Conservation (phyloP, 2,329 filamentous ascomycete species). For the Sclerotinia spermophila region DNA sequence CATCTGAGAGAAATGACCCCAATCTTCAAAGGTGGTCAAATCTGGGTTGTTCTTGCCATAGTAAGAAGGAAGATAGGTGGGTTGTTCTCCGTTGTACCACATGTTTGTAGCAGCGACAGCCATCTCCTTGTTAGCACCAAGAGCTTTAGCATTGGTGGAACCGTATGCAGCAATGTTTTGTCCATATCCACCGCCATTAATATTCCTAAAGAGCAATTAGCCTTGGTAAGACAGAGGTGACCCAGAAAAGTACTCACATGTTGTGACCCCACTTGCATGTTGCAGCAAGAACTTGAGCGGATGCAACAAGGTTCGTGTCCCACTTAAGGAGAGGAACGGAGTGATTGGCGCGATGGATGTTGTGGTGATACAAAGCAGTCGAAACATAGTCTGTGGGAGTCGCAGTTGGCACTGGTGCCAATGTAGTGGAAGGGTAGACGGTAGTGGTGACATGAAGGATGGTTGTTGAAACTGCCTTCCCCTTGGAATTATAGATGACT, state of each 20-base stretch:
- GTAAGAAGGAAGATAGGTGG: slow-evolving; percentile 48
- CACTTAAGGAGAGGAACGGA: slow-evolving; percentile 16
- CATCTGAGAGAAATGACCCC: slow-evolving; percentile 73
- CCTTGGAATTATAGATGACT: slow-evolving; percentile 13
- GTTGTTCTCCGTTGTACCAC: slow-evolving; percentile 86
- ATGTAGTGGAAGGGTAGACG: slow-evolving; percentile 16
- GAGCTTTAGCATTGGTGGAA: slow-evolving; percentile 42
- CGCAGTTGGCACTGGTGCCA: slow-evolving; percentile 17
- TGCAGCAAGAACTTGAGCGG: slow-evolving; percentile 19
- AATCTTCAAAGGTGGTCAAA: slow-evolving; percentile 59
- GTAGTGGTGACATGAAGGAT: slow-evolving; percentile 14
- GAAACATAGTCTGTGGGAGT: slow-evolving; percentile 19
- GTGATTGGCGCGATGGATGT: slow-evolving; percentile 19
- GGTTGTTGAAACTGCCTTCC: slow-evolving; percentile 14
- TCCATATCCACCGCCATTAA: slow-evolving; percentile 65
- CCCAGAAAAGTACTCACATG: slow-evolving; percentile 50
- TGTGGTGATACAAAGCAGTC: slow-evolving; percentile 19
- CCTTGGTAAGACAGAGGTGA: neutral
- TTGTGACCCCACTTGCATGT: slow-evolving; percentile 40
- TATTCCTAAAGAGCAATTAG: slow-evolving; percentile 39
- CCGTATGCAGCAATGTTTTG: slow-evolving; percentile 80
- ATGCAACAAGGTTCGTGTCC: slow-evolving; percentile 17
- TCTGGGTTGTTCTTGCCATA: slow-evolving; percentile 59
- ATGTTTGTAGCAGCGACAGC: slow-evolving; percentile 67
- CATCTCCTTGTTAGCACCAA: slow-evolving; percentile 50